Base-by-base conservation (phyloP, 1,284 basidiomycete species). In the Ustilago cynodontis region DNA sequence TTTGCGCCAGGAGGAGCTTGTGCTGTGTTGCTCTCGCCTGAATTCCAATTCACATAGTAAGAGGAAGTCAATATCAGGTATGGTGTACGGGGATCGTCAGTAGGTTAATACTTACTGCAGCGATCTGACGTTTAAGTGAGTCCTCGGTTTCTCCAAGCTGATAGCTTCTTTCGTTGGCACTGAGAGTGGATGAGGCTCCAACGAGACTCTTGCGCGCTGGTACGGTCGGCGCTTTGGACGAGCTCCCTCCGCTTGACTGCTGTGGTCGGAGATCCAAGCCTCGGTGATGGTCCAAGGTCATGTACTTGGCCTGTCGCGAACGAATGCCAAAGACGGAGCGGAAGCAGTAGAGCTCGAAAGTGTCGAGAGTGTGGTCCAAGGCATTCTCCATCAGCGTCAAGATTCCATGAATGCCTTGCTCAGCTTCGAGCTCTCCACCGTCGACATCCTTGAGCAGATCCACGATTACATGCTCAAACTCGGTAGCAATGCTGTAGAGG, bases 271-370 rank as follows among this genome's bases (percentile, higher is more conserved):
- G 60, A 50, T 86, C 84, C n/a, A 86, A 65, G 0, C 82, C 83
- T 2, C 80, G 69, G 53, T 86, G 84, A 67, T 86, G 84, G 50
- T 69, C 65, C 22, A 86, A 64, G n/a, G 82, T 84, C 61, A 86
- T 81, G 41, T 57, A 62, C 35, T 65, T 59, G 6, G 84, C 82
- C 59, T 85, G 82, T 6, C 75, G 63, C 3, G 81, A 50, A 11
- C 77, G 78, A 52, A 85, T 72, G 14, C 82, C 82, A 58, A 85
- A 85, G 11, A 85, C 81, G 10, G 71, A 72, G 13, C 78, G 60
- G 47, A 84, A 66, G n/a, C 80, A 84, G 62, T 79, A 85, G 28
- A 85, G 79, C 65, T 85, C 84, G 31, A 84, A 81, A 1, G 82
- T 82, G 55, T 85, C 84, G 59, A 85, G 75, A 3, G 79, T 82